A percentile compares a stretch with the other conserved stretches of the same genome.
These are phyloP conservation scores for Astragalus membranaceus DNA, from an alignment of 306 rosid genomes.

Conservation along the genomic window DNA sequence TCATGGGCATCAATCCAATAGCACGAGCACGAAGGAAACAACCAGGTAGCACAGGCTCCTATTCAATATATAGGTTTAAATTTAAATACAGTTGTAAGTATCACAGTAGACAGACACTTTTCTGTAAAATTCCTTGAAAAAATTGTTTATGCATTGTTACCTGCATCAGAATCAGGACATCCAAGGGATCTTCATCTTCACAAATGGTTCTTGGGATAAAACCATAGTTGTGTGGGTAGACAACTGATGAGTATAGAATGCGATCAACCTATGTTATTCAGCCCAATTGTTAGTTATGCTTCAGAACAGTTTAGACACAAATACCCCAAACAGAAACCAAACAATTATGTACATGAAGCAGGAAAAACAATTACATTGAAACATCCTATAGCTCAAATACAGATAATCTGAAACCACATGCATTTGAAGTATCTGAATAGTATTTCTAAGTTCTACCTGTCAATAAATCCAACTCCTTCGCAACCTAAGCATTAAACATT, in stretches of 20 bases:
- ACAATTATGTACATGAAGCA: background rate
- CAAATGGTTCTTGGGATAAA: slow-evolving; percentile 84
- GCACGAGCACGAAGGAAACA: slow-evolving; percentile 95
- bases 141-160: slow-evolving; percentile 31
- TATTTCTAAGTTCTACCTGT: background rate
- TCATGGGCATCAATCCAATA: slow-evolving; percentile 89
- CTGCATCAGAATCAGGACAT: slow-evolving; percentile 85
- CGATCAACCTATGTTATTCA: slow-evolving; percentile 66
- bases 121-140: background rate
- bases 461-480: background rate
- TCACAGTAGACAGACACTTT: background rate
- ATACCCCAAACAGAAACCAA: background rate
- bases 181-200: slow-evolving; percentile 92
- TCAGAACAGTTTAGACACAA: background rate
- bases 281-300: slow-evolving; percentile 11
- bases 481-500: background rate
- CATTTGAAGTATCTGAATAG: background rate
- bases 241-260: slow-evolving; percentile 84
- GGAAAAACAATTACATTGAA: background rate
- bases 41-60: slow-evolving; percentile 91
- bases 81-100: background rate
- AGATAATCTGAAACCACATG: background rate
- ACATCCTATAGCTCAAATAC: background rate
- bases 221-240: slow-evolving; percentile 91
- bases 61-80: background rate